phyloP scores from a whole-genome alignment of 75 land plant species.

The Selaginella moellendorffii region DNA sequence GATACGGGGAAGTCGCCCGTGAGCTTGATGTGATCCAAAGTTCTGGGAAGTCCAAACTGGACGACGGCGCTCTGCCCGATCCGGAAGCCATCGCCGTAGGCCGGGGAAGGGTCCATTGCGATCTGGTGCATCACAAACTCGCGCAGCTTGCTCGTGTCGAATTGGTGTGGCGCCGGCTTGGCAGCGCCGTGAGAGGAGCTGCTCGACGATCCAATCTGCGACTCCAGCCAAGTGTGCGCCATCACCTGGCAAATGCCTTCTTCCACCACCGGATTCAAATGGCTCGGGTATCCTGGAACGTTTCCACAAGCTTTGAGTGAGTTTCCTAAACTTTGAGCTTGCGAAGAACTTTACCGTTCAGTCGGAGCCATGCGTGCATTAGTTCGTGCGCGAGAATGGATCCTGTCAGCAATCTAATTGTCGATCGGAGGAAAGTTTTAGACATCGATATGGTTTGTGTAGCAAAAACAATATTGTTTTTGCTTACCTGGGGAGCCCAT shows the following conservation, averaged over 20 bases:
- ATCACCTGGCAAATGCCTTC: slow-evolving; percentile 89
- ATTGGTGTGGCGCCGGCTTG: not conserved
- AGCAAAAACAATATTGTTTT: not conserved
- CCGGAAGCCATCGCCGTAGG: not conserved
- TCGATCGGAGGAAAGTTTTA: not conserved
- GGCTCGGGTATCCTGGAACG: slow-evolving; percentile 42
- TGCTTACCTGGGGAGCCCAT: slow-evolving; percentile 82
- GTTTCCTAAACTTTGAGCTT: no score
- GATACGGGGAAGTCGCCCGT: not conserved
- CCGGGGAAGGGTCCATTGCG: not conserved
- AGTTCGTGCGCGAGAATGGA: slow-evolving; percentile 88
- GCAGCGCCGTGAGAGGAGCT: not conserved
- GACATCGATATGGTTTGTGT: no score
- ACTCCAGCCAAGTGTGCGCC: slow-evolving; percentile 53
- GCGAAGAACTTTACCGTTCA: no score
- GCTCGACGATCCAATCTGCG: slow-evolving; percentile 1
- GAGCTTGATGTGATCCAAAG: not conserved
- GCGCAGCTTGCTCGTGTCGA: not conserved
- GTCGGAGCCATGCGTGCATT: slow-evolving; percentile 95
- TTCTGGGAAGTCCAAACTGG: not conserved
- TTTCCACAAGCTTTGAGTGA: no score
- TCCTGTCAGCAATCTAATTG: slow-evolving; percentile 68
- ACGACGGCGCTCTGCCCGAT: not conserved
- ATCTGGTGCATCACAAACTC: not conserved
- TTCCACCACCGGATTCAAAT: slow-evolving; percentile 44